Evolutionary conservation across 257 asterid species (phyloP), one percentile per base, ranked within the genome.

Genomic region (Primulina huaijiensis): DNA sequence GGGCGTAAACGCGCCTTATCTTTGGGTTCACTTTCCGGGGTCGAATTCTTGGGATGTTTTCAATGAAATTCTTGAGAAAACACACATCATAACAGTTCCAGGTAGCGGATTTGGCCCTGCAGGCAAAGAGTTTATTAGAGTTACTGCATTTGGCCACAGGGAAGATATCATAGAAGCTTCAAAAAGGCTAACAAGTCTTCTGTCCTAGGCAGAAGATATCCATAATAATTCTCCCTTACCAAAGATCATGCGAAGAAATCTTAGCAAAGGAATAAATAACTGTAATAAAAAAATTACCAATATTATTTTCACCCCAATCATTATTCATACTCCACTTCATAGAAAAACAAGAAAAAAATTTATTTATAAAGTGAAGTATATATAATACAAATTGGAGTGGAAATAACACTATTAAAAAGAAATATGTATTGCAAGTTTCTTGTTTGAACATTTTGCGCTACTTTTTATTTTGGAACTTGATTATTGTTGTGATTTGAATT

Each of bases 71-170:
- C 94, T 92, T 12, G 94, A 83, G 56, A 92, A 85, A 70, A 84
- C 96, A 19, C 92, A 92, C 78, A 83, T 92, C 57, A 82, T 86
- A 55, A 92, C 96, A 34, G 88, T 86, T 70, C 98, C 98, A 19
- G 98, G 98, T 29, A 89, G 91, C 65, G 98, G 98, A 23, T 92
- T 92, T 73, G 98, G 98, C 50, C 98, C 98, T 9, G 90, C 83
- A 35, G 98, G 98, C 30, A 89, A 88, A 83, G 96, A 82, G 70
- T 92, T 85, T 61, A 82, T 89, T 38, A 82, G 98, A 77, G 85
- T 92, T 64, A 79, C 95, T 50, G 95, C 95, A 52, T 89, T 92
- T 43, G 98, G 96, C 29, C 90, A 73, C 69, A 84, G 94, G 81
- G 86, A 88, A 20, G 70, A 72, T 23, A 85, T 89, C 60, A 68